Base-by-base conservation (phyloP, 1,284 basidiomycete species). In the Sporisorium iseilematis-ciliati region DNA sequence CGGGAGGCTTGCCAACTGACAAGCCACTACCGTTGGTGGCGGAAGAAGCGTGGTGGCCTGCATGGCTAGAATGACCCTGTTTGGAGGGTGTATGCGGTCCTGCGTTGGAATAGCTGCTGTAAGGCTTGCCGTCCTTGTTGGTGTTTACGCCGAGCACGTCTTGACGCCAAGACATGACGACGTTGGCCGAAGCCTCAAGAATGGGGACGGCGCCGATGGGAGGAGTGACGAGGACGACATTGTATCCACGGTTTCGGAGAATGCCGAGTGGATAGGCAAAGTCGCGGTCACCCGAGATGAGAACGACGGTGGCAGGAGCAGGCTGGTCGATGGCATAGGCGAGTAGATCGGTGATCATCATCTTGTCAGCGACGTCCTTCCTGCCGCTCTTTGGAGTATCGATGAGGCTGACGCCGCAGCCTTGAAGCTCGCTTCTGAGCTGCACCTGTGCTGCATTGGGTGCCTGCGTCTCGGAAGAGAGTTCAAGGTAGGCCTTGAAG, bases 401-500 rank as follows among this genome's bases (percentile, higher is more conserved):
- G 42, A 82, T 80, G 25, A 82, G 68, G 48, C 71, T 79, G 67
- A 82, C 78, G 25, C 80, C 80, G 45, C 79, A 76, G 10, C 80
- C 80, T 55, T 82, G 80, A 14, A 82, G 66, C 62, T 82, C 80
- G 57, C 80, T 82, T 26, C 78, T 56, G 25, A 82, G 73, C 35
- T 64, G 57, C 0, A 82, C 79, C 51, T 80, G 77, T 1, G 59
- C 66, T 3, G 72, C 65, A 25, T 70, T 79, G 16, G 74, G 69
- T 3, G 62, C 65, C n/a, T 63, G 61, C 2, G 64, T 69, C 46
- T 78, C 80, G 23, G 68, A 67, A 25, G 71, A 70, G 7, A 82
- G 63, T 55, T 82, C 81, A 10, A 82, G 70, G 45, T 82, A 82
- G 16, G 81, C 81, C 56, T 82, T 82, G 78, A 82, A 81, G 60